phyloP scores from a whole-genome alignment of 305 asterid genomes.

The Solanum hybrid region DNA sequence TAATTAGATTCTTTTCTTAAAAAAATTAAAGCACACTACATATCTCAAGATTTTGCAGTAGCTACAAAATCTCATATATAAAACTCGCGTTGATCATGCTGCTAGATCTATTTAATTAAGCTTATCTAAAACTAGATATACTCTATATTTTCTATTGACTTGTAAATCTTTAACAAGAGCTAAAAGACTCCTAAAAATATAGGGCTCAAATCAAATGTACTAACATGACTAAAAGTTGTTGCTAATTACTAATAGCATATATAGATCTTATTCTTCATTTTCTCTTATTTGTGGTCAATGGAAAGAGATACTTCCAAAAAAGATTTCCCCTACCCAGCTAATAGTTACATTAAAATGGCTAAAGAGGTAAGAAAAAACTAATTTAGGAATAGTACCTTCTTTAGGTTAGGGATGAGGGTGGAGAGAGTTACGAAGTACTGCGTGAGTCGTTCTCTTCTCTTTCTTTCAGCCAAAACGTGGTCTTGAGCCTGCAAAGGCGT shows the following conservation, averaged over 20 bases:
- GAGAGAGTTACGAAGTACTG: conserved; percentile 23
- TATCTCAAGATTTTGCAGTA: background rate
- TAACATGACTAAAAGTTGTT: background rate
- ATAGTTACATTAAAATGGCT: background rate
- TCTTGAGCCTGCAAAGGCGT: conserved; percentile 23
- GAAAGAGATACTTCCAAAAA: background rate
- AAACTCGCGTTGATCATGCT: background rate
- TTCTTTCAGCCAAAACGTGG: conserved; percentile 34
- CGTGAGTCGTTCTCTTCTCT: conserved; percentile 24
- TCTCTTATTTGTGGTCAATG: background rate
- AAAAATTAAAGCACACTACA: background rate
- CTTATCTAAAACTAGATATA: background rate
- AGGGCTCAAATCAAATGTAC: background rate
- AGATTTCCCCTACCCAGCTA: background rate
- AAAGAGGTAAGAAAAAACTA: background rate
- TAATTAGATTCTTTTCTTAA: background rate
- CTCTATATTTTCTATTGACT: background rate
- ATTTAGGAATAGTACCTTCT: conserved; percentile 22
- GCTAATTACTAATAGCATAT: background rate
- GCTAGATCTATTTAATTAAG: background rate
- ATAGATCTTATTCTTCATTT: background rate
- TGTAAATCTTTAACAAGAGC: background rate
- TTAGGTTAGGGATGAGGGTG: conserved; percentile 27
- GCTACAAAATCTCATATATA: background rate
- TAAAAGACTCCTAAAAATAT: background rate